Evolutionary conservation across 441 rosid species (phyloP), one percentile per base, ranked within the genome.

Genomic region (Oxalis stricta): DNA sequence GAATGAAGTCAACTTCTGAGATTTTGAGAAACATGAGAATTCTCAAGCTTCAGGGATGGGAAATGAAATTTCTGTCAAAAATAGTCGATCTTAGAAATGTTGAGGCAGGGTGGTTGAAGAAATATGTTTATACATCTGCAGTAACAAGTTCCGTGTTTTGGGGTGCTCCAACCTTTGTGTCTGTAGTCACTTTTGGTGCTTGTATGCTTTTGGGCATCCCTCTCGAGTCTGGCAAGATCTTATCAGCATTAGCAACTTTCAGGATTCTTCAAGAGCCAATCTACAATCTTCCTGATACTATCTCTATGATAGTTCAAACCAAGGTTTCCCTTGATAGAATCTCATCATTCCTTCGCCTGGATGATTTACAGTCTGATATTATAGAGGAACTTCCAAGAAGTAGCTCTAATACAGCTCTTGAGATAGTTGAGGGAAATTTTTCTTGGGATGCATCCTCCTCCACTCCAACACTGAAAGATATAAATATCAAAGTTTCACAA

Each of bases 1-100:
- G 84, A 53, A 76, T 79, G 84, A 79, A 71, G 46, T 61, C 65
- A 0, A 79, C 80, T 12, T 66, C 79, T 0, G 83, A 75, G 57
- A 65, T 65, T 38, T 49, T 76, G 23, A 56, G 71, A 45, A 76
- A 71, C 56, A 76, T 79, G 77, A 73, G 65, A 42, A 79, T 79
- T 62, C 75, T 73, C 43, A 79, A 79, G 50, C 73, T 79, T 56
- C 88, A 80, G 50, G 89, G 62, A 4, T 79, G 84, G 84, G 84
- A 79, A 63, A 73, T 76, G 75, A 79, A 73, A 55, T 76, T 79
- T 53, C 35, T 79, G 52, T 64, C 73, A 5, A 73, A 69, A 54
- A 56, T 76, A 36, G 12, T 53, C 15, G 70, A 68, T 18, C 63
- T 76, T 7, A 61, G 79, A 53, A 38, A 58, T 18, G 36, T 5